These are phyloP conservation scores for Hypoxylon rubiginosum DNA, from an alignment of 2,329 filamentous ascomycete species.

Conservation along the genomic window DNA sequence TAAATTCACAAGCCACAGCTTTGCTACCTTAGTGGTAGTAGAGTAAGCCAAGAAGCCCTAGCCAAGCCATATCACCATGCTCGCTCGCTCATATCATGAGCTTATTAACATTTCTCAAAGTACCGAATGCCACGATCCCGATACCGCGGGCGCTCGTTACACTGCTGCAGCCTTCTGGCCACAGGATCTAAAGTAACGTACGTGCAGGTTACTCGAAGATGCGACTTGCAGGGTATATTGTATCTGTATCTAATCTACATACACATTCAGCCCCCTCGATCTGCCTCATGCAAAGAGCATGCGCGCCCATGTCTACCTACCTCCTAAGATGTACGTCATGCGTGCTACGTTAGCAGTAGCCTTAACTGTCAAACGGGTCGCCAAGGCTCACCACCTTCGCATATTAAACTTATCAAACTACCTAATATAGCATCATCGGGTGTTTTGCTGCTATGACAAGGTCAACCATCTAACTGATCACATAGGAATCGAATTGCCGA, in stretches of 20 bases:
- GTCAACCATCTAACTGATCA: neutral
- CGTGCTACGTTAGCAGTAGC: slow-evolving; percentile 4
- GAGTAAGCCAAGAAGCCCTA: slow-evolving; percentile 3
- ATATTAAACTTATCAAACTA: neutral
- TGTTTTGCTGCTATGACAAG: neutral
- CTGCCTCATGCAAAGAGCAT: slow-evolving; percentile 38
- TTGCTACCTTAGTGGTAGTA: slow-evolving; percentile 8
- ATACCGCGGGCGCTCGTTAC: slow-evolving; percentile 28
- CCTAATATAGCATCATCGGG: neutral
- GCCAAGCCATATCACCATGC: neutral
- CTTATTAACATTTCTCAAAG: slow-evolving; percentile 14
- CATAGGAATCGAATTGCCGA: neutral
- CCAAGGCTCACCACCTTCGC: neutral
- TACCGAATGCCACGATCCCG: slow-evolving; percentile 21
- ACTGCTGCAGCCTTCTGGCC: slow-evolving; percentile 19
- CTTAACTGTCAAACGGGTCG: neutral
- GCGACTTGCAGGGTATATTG: slow-evolving; percentile 15
- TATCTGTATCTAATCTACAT: slow-evolving; percentile 4
- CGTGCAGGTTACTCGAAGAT: slow-evolving; percentile 21
- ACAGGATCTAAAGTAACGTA: slow-evolving; percentile 10
- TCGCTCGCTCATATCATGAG: slow-evolving; percentile 2
- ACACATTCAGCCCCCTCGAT: slow-evolving; percentile 27
- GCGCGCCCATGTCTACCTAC: slow-evolving; percentile 13
- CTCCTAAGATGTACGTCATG: too few relatives aligned
- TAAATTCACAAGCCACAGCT: slow-evolving; percentile 10